A percentile compares a stretch with the other conserved stretches of the same genome.
phyloP scores from a whole-genome alignment of 305 asterid species.

The Fraxinus platypoda region DNA sequence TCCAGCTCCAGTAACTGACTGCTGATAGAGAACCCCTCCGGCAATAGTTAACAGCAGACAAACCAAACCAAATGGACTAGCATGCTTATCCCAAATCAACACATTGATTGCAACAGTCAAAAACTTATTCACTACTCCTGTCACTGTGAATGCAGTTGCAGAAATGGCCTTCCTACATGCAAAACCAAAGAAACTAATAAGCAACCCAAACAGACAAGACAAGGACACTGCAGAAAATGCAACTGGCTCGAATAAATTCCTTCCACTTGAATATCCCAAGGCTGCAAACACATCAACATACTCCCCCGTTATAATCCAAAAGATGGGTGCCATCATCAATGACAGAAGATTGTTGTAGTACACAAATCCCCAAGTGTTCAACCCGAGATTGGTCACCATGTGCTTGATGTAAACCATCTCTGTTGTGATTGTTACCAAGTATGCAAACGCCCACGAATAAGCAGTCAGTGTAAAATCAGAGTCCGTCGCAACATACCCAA shows the following conservation, averaged over 20 bases:
- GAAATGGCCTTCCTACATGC: conserved; percentile 96
- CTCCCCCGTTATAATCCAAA: conserved; percentile 93
- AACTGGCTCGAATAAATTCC: conserved; percentile 53
- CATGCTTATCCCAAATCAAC: conserved; percentile 96
- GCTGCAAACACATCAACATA: conserved; percentile 68
- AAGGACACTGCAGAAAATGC: conserved; percentile 70
- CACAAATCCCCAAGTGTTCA: conserved; percentile 97
- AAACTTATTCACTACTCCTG: conserved; percentile 94
- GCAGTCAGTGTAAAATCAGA: conserved; percentile 75
- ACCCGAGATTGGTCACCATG: conserved; percentile 91
- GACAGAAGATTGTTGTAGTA: conserved; percentile 81
- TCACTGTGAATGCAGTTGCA: conserved; percentile 94
- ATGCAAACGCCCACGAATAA: conserved; percentile 92
- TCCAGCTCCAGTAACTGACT: conserved; percentile 70
- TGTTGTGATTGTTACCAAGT: conserved; percentile 85
- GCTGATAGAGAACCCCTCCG: conserved; percentile 95
- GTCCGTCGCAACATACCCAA: conserved; percentile 87
- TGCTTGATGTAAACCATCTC: conserved; percentile 99
- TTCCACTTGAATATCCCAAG: conserved; percentile 45
- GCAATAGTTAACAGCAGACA: conserved; percentile 77
- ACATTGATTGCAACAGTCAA: conserved; percentile 90
- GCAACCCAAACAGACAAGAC: conserved; percentile 92
- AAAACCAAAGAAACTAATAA: conserved; percentile 94
- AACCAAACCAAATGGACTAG: conserved; percentile 78
- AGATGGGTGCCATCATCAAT: conserved; percentile 87